phyloP scores from a whole-genome alignment of 345 rosid genomes.

The Diplotaxis tenuifolia region DNA sequence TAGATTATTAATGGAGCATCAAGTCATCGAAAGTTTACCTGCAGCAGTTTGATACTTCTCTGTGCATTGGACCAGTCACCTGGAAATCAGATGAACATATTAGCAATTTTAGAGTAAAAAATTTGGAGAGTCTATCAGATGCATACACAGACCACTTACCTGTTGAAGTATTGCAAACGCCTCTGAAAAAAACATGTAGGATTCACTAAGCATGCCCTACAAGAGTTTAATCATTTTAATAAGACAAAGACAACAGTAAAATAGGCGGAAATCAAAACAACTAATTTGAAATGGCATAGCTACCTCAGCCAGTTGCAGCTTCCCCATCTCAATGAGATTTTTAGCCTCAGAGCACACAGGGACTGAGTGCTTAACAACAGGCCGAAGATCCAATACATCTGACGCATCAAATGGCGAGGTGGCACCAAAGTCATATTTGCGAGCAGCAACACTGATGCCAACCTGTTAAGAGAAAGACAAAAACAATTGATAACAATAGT shows the following conservation, averaged over 20 bases:
- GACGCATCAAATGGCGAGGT: constrained; percentile 68
- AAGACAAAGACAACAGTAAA: not conserved
- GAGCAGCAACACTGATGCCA: constrained; percentile 79
- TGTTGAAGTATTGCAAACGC: constrained; percentile 98
- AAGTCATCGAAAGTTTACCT: constrained; percentile 43
- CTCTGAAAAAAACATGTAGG: constrained; percentile 88
- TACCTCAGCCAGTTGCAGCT: constrained; percentile 94
- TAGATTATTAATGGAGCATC: not conserved
- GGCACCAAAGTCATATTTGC: constrained; percentile 70
- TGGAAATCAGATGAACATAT: constrained; percentile 37
- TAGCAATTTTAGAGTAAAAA: not conserved
- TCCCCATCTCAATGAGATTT: constrained; percentile 90
- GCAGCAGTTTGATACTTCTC: constrained; percentile 96
- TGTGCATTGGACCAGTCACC: constrained; percentile 99
- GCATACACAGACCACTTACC: constrained; percentile 41
- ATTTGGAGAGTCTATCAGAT: not conserved
- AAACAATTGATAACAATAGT: not conserved
- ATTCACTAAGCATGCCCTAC: constrained; percentile 97
- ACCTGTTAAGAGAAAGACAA: constrained; percentile 45
- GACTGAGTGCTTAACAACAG: constrained; percentile 93
- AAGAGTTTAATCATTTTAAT: constrained; percentile 14
- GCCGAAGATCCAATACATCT: constrained; percentile 81
- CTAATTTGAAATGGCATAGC: constrained; percentile 11
- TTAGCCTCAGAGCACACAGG: constrained; percentile 96
- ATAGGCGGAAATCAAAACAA: constrained; percentile 1